Percentiles rank a stretch among this genome's conserved stretches.
Conservation (phyloP, 2,329 filamentous ascomycete species). For the Thielaviopsis euricoi region DNA sequence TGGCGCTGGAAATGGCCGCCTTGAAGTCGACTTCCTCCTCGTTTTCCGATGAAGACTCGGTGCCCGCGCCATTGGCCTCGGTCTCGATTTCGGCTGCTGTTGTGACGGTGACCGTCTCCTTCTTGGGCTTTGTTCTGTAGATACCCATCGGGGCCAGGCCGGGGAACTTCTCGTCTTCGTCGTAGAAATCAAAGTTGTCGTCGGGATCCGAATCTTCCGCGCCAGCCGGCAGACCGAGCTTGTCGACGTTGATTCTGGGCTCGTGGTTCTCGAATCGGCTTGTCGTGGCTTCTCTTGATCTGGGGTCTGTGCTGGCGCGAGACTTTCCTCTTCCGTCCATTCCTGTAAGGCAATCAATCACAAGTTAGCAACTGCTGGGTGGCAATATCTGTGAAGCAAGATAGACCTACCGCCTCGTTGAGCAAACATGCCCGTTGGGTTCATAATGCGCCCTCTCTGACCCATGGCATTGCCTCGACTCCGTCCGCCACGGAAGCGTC, state of each 20-base stretch:
- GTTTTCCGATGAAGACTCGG: conserved; percentile 1
- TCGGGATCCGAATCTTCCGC: conserved; percentile 27
- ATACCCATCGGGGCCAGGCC: conserved; percentile 38
- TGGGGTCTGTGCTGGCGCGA: conserved; percentile 16
- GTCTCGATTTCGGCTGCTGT: conserved; percentile 10
- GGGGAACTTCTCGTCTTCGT: conserved; percentile 19
- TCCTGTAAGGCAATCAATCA: conserved; percentile 1
- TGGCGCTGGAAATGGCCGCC: conserved; percentile 11
- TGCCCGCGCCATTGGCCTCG: conserved; percentile 4
- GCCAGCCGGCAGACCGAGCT: conserved; percentile 26
- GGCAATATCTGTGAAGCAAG: background rate
- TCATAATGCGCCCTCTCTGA: conserved; percentile 22
- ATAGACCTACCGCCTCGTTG: conserved; percentile 14
- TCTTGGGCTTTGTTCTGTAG: conserved; percentile 18
- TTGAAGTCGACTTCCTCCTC: conserved; percentile 12
- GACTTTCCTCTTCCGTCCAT: conserved; percentile 7
- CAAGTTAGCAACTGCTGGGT: background rate
- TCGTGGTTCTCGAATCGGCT: conserved; percentile 22
- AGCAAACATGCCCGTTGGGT: conserved; percentile 13
- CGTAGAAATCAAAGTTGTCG: conserved; percentile 29
- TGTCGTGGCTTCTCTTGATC: conserved; percentile 16
- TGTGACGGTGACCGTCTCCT: conserved; percentile 6
- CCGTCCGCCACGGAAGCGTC: conserved; percentile 25
- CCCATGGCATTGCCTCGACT: conserved; percentile 30
- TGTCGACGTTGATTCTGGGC: conserved; percentile 38